phyloP scores from a whole-genome alignment of 2,329 filamentous ascomycete species.

The Monilinia fructicola region DNA sequence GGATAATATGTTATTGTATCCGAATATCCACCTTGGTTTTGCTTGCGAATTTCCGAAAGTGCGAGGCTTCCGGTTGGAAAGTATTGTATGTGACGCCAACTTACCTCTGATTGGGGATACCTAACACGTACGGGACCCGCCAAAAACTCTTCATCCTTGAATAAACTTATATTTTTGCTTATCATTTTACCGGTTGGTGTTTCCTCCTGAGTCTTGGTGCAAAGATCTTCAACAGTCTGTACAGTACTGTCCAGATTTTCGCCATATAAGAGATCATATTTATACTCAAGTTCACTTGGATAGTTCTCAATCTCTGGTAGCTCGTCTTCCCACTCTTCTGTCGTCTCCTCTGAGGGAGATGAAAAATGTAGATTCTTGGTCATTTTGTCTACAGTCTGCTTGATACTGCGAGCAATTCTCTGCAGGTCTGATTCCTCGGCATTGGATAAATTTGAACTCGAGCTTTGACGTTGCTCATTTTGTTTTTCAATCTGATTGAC shows the following conservation, averaged over 20 bases:
- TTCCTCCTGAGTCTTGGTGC: not conserved
- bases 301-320: not conserved
- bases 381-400: conserved; percentile 31
- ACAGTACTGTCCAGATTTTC: not conserved
- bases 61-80: conserved; percentile 28
- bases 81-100: conserved; percentile 17
- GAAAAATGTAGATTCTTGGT: conserved; percentile 29
- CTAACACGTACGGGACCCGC: conserved; percentile 23
- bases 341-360: conserved; percentile 13
- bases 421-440: not conserved
- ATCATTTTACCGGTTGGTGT: not conserved
- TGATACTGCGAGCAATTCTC: conserved; percentile 27
- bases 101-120: conserved; percentile 27
- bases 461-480: conserved; percentile 21
- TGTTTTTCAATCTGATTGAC: conserved; percentile 18
- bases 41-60: conserved; percentile 27
- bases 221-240: not conserved
- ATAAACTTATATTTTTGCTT: conserved; percentile 16
- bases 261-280: not conserved
- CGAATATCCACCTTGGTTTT: conserved; percentile 29
- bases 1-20: conserved; percentile 22
- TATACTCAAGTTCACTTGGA: conserved; percentile 2
- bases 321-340: conserved; percentile 5
- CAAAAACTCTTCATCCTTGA: not conserved
- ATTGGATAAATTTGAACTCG: not conserved